Percentiles rank a stretch among this genome's conserved stretches.
phyloP scores from a whole-genome alignment of 2,329 filamentous ascomycete species.

The Colletotrichum musicola region DNA sequence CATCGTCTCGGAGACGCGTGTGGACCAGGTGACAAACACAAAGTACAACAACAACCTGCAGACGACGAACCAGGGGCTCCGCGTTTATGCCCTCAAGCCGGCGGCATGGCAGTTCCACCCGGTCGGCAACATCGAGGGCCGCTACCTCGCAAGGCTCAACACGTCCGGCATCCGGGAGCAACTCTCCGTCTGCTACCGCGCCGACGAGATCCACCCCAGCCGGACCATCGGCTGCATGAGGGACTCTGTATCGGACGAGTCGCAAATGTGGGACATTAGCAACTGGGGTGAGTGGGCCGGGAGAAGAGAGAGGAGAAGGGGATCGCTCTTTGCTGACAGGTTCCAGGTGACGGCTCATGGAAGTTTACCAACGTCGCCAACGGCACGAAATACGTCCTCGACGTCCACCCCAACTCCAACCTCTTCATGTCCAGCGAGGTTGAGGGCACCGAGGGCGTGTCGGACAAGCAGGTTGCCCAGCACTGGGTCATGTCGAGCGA shows the following conservation, averaged over 20 bases:
- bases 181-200: constrained; percentile 46
- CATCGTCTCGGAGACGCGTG: constrained; percentile 50
- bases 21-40: constrained; percentile 44
- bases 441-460: constrained; percentile 34
- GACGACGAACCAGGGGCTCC: constrained; percentile 39
- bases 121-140: constrained; percentile 43
- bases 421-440: constrained; percentile 48
- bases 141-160: constrained; percentile 48
- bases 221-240: constrained; percentile 48
- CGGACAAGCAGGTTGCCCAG: constrained; percentile 46
- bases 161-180: constrained; percentile 46
- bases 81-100: constrained; percentile 39
- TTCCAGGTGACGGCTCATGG: constrained; percentile 42
- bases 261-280: constrained; percentile 51
- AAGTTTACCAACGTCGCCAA: constrained; percentile 49
- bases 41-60: constrained; percentile 42
- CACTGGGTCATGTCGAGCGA: constrained; percentile 51
- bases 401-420: constrained; percentile 48
- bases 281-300: constrained; percentile 41
- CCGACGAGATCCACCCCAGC: constrained; percentile 42
- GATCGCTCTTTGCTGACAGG: background rate
- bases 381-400: constrained; percentile 48
- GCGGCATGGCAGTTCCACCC: constrained; percentile 49
- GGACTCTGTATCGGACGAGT: constrained; percentile 42
- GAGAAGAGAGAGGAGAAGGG: too few relatives aligned